These are phyloP conservation scores for Spencermartinsiella ligniputridi DNA, from an alignment of 1,139 yeast genomes.

Conservation along the genomic window DNA sequence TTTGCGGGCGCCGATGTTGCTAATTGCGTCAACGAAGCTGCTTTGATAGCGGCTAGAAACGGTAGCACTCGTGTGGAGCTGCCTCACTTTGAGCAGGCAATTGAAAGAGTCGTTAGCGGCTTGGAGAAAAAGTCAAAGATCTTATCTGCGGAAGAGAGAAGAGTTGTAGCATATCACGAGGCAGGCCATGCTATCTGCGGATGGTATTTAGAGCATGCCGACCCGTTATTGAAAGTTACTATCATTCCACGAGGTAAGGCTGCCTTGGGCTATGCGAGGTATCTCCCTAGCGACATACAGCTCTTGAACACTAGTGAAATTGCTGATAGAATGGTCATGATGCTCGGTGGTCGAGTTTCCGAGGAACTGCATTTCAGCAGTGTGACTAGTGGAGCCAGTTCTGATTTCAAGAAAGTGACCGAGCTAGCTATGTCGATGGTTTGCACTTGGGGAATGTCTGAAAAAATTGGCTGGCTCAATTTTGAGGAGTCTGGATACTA, in stretches of 20 bases:
- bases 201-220: conserved; percentile 86
- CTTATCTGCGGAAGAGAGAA: conserved; percentile 80
- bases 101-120: conserved; percentile 96
- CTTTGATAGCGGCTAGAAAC: conserved; percentile 88
- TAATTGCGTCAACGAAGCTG: conserved; percentile 95
- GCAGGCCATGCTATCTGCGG: conserved; percentile 99
- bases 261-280: conserved; percentile 97
- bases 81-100: conserved; percentile 88
- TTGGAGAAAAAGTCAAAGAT: conserved; percentile 85
- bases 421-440: conserved; percentile 92
- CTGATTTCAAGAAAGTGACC: conserved; percentile 93
- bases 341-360: conserved; percentile 92
- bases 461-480: conserved; percentile 76
- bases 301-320: conserved; percentile 74
- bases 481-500: conserved; percentile 59
- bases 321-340: conserved; percentile 88
- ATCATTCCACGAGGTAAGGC: conserved; percentile 97
- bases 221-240: conserved; percentile 89
- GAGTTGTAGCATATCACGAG: conserved; percentile 92
- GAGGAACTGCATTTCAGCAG: conserved; percentile 88
- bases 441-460: conserved; percentile 84
- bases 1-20: conserved; percentile 98
- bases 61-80: conserved; percentile 63
- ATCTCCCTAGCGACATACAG: conserved; percentile 89
- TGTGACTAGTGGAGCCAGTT: conserved; percentile 94